A percentile compares a stretch with the other conserved stretches of the same genome.
Conservation (phyloP, 768 basidiomycete genomes). For the Calvatia gigantea region DNA sequence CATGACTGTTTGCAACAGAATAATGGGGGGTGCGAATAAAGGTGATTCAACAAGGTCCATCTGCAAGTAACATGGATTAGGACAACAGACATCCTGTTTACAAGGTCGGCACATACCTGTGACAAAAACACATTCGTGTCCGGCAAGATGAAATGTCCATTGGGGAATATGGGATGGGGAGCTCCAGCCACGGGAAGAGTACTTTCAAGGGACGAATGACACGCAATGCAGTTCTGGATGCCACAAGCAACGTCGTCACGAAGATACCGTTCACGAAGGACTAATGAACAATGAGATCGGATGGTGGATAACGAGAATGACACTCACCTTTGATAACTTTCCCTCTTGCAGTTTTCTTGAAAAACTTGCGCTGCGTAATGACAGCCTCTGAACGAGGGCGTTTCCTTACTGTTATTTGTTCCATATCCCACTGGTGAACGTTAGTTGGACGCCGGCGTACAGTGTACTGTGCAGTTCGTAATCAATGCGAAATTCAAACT, state of each 20-base stretch:
- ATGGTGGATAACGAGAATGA: not conserved
- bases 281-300: constrained; percentile 33
- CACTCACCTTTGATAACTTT: constrained; percentile 87
- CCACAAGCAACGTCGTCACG: constrained; percentile 91
- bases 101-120: constrained; percentile 51
- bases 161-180: constrained; percentile 50
- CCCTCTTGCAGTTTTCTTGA: constrained; percentile 92
- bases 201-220: constrained; percentile 38
- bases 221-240: constrained; percentile 64
- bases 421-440: constrained; percentile 25
- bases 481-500: not conserved
- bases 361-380: constrained; percentile 85
- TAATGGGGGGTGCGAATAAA: constrained; percentile 72
- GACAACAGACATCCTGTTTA: not conserved
- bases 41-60: constrained; percentile 92
- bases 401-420: constrained; percentile 70
- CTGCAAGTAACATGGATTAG: constrained; percentile 33
- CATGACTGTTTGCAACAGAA: constrained; percentile 92
- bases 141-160: constrained; percentile 81
- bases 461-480: too few species aligned
- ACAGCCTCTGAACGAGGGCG: constrained; percentile 68
- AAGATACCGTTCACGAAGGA: constrained; percentile 91
- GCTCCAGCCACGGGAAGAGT: constrained; percentile 61
- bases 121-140: constrained; percentile 95
- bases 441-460: not conserved